Conservation (phyloP, 257 asterid genomes). For the Solanum sejunctum region DNA sequence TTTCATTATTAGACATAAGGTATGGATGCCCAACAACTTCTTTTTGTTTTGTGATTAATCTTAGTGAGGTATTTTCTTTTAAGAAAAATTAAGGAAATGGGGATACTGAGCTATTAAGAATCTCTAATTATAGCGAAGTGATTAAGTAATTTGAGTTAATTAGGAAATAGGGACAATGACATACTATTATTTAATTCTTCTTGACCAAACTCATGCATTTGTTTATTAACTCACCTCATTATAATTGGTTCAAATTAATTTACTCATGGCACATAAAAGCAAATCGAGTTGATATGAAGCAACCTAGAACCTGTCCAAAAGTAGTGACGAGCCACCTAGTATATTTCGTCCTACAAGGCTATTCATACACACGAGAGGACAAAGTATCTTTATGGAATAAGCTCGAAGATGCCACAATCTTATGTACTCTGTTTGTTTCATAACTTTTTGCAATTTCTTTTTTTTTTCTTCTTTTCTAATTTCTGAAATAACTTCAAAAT, state of each 20-base stretch:
- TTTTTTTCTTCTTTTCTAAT: background rate
- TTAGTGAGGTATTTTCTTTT: background rate
- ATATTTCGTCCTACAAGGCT: background rate
- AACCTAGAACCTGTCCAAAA: background rate
- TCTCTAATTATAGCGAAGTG: background rate
- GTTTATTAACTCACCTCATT: background rate
- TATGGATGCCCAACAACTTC: background rate
- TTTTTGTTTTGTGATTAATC: background rate
- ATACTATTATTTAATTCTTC: background rate
- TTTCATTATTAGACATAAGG: conserved; percentile 82
- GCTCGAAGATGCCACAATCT: background rate
- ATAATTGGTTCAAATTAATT: background rate
- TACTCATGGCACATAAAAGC: background rate
- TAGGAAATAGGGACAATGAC: background rate
- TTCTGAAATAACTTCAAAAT: background rate
- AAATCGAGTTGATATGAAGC: background rate
- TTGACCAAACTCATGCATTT: background rate
- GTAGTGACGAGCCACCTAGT: background rate
- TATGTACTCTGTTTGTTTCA: background rate
- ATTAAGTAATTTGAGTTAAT: background rate
- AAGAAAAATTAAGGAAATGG: no score
- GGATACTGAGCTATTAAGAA: no score
- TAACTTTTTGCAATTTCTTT: background rate
- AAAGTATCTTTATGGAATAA: background rate
- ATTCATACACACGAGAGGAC: background rate